phyloP scores from a whole-genome alignment of 768 basidiomycete species.

The Pleurotus citrinopileatus region DNA sequence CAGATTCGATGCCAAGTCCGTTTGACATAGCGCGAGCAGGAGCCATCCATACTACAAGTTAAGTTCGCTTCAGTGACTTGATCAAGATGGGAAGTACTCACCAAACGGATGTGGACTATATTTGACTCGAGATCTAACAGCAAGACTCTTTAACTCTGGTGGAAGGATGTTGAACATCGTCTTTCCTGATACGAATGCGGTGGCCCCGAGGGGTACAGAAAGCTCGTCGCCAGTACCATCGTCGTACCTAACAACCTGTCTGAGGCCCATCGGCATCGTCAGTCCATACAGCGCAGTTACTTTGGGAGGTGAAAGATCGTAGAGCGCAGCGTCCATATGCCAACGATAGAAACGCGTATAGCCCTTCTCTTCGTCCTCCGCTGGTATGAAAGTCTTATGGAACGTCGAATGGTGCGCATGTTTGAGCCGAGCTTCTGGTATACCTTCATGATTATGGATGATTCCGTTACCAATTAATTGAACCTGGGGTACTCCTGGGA shows the following conservation, averaged over 20 bases:
- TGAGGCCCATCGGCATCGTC: conserved; percentile 60
- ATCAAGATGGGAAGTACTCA: neutral
- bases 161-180: conserved; percentile 84
- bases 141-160: conserved; percentile 69
- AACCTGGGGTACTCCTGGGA: conserved; percentile 84
- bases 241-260: conserved; percentile 72
- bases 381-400: conserved; percentile 74
- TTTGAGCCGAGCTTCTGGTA: conserved; percentile 76
- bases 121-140: conserved; percentile 69
- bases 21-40: conserved; percentile 70
- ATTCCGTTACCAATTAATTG: conserved; percentile 90
- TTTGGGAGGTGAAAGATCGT: conserved; percentile 72
- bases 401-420: conserved; percentile 86
- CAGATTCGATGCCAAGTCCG: conserved; percentile 79
- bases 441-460: conserved; percentile 77
- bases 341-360: conserved; percentile 87
- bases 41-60: conserved; percentile 68
- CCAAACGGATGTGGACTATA: conserved; percentile 85
- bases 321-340: conserved; percentile 90
- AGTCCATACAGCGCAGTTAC: conserved; percentile 86
- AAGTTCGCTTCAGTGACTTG: neutral
- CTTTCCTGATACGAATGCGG: conserved; percentile 78
- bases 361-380: conserved; percentile 68
- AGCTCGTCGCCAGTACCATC: conserved; percentile 87
- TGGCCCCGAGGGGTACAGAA: conserved; percentile 80